Evolutionary conservation across 108 stramenopile genomes (phyloP).

Genomic region (Pseudonitzschia multiseries): DNA sequence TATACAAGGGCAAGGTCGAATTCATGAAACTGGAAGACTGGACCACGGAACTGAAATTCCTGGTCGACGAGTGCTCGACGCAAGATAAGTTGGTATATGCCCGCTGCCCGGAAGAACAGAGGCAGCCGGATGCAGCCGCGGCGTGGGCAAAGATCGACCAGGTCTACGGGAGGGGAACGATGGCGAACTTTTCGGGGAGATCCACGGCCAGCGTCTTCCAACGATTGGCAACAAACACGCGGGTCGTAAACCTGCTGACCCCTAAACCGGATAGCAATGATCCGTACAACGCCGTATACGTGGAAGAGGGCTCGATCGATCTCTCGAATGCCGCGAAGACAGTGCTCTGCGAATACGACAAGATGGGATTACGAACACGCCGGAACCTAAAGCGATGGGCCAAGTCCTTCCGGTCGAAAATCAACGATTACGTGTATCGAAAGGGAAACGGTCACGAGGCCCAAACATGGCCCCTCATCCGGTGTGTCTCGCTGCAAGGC

Average conservation of each 20-base stretch:
- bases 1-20: constrained; percentile 42
- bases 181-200: constrained; percentile 19
- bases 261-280: constrained; percentile 6
- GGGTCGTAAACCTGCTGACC: constrained; percentile 32
- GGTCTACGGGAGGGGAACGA: constrained; percentile 44
- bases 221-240: constrained; percentile 22
- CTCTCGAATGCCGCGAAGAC: constrained; percentile 30
- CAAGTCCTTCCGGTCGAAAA: constrained; percentile 26
- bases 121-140: constrained; percentile 37
- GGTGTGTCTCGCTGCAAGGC: constrained; percentile 39
- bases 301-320: constrained; percentile 29
- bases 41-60: constrained; percentile 37
- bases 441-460: constrained; percentile 42
- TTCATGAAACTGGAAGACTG: constrained; percentile 48
- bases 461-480: constrained; percentile 54
- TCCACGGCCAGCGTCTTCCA: constrained; percentile 21
- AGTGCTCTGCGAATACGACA: constrained; percentile 12
- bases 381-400: constrained; percentile 38
- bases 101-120: constrained; percentile 23
- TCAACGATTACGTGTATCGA: constrained; percentile 46
- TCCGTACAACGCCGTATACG: constrained; percentile 38
- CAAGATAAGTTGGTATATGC: constrained; percentile 41
- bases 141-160: constrained; percentile 57
- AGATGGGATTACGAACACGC: constrained; percentile 27
- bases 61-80: constrained; percentile 46